Percentiles rank a stretch among this genome's conserved stretches.
Evolutionary conservation across 2,329 filamentous ascomycete species (phyloP).

Genomic region (Aspergillus sp.): DNA sequence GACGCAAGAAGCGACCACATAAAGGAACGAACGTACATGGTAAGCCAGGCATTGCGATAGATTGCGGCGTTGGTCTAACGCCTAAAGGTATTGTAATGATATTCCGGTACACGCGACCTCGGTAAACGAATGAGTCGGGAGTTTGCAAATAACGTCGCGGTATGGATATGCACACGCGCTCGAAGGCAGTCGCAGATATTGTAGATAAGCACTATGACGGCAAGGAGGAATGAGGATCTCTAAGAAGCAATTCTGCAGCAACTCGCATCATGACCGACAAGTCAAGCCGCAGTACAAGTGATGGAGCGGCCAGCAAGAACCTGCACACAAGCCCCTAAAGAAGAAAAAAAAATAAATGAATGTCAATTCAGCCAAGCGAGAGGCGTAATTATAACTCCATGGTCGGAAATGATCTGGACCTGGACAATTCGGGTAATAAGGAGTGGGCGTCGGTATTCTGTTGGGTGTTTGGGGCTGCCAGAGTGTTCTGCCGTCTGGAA

Average conservation of each 20-base stretch:
- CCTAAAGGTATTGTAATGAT: not conserved
- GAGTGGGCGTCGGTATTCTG: not conserved
- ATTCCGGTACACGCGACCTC: not conserved
- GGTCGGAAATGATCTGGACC: not conserved
- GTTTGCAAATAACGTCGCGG: not conserved
- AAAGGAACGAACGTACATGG: constrained; percentile 28
- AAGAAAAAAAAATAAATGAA: not conserved
- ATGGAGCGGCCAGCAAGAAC: not conserved
- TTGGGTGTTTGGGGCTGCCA: not conserved
- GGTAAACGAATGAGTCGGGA: not conserved
- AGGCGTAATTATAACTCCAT: not conserved
- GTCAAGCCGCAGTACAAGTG: constrained; percentile 3
- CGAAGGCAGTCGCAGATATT: not conserved
- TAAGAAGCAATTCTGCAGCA: constrained; percentile 18
- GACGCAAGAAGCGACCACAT: not conserved
- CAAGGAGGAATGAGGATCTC: constrained; percentile 10
- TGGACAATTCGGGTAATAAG: not conserved
- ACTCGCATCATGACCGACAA: constrained; percentile 23
- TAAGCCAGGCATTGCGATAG: constrained; percentile 38
- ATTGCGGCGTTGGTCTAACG: constrained; percentile 2
- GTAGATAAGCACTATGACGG: not conserved
- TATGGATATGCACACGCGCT: not conserved
- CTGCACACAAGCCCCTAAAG: not conserved
- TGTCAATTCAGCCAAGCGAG: not conserved
- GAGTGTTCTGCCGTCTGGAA: not conserved